Evolutionary conservation across 2,329 filamentous ascomycete genomes (phyloP).

Genomic region (Arthrinium puccinioides): DNA sequence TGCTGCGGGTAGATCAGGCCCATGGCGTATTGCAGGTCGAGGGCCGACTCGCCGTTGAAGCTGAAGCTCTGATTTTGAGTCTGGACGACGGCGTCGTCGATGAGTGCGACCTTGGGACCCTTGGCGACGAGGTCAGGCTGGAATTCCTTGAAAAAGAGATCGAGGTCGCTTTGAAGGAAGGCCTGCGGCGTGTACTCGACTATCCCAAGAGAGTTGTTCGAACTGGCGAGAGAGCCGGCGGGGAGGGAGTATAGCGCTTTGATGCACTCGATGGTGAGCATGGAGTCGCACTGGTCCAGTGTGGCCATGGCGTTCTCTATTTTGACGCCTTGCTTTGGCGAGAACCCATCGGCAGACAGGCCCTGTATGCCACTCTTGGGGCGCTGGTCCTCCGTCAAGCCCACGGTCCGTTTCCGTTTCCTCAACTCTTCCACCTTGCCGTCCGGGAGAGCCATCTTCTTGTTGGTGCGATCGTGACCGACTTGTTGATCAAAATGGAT

Average conservation of each 20-base stretch:
- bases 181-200: constrained; percentile 48
- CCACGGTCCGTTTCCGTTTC: constrained; percentile 8
- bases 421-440: constrained; percentile 17
- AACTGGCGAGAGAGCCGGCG: constrained; percentile 15
- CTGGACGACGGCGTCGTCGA: constrained; percentile 27
- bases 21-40: constrained; percentile 50
- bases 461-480: constrained; percentile 29
- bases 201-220: constrained; percentile 44
- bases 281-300: constrained; percentile 37
- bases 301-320: constrained; percentile 22
- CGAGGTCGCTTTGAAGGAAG: constrained; percentile 41
- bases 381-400: constrained; percentile 10
- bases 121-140: constrained; percentile 30
- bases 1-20: constrained; percentile 44
- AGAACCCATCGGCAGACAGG: constrained; percentile 13
- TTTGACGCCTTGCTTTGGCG: constrained; percentile 22
- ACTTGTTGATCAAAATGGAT: constrained; percentile 38
- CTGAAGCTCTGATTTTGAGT: constrained; percentile 25
- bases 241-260: constrained; percentile 40
- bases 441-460: constrained; percentile 13
- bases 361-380: constrained; percentile 20
- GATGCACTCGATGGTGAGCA: constrained; percentile 51
- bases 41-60: constrained; percentile 41
- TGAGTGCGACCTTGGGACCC: constrained; percentile 25
- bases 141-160: constrained; percentile 40